These are phyloP conservation scores for Anthracocystis panici-leucophaei DNA, from an alignment of 1,284 basidiomycete genomes.

Conservation along the genomic window DNA sequence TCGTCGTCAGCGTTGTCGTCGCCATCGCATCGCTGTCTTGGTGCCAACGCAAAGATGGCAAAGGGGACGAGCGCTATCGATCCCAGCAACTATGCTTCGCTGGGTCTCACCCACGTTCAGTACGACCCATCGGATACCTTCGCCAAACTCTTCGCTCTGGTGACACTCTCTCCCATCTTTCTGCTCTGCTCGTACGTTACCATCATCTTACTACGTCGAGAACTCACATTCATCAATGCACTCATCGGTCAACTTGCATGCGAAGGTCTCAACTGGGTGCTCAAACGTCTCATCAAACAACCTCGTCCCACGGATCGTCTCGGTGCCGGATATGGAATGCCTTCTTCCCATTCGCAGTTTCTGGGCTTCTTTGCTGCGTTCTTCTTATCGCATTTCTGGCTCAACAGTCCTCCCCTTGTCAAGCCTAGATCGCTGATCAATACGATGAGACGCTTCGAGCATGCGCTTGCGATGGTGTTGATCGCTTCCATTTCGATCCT, in stretches of 20 bases:
- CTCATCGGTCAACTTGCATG: constrained; percentile 82
- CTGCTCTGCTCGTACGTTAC: constrained; percentile 77
- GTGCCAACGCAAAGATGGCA: constrained; percentile 12
- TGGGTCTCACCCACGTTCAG: constrained; percentile 65
- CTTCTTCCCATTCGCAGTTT: constrained; percentile 87
- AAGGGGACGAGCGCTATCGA: constrained; percentile 52
- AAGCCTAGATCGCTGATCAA: constrained; percentile 57
- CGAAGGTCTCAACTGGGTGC: constrained; percentile 78
- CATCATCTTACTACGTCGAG: constrained; percentile 80
- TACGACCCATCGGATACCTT: constrained; percentile 58
- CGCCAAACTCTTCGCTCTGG: constrained; percentile 56
- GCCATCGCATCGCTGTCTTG: not conserved
- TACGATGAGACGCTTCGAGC: constrained; percentile 52
- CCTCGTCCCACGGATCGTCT: constrained; percentile 78
- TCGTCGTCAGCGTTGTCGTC: constrained; percentile 4
- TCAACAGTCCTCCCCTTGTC: constrained; percentile 77
- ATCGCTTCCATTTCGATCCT: constrained; percentile 75
- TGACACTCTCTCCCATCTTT: constrained; percentile 66
- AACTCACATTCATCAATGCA: constrained; percentile 82
- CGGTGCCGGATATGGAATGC: constrained; percentile 85
- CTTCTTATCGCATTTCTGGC: constrained; percentile 79
- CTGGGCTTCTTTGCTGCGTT: constrained; percentile 87
- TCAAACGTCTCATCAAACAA: constrained; percentile 79
- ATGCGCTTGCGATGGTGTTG: constrained; percentile 72
- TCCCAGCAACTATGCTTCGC: constrained; percentile 54